Percentiles rank a stretch among this genome's conserved stretches.
These are phyloP conservation scores for Neurospora intermedia DNA, from an alignment of 495 filamentous ascomycete species.

Conservation along the genomic window DNA sequence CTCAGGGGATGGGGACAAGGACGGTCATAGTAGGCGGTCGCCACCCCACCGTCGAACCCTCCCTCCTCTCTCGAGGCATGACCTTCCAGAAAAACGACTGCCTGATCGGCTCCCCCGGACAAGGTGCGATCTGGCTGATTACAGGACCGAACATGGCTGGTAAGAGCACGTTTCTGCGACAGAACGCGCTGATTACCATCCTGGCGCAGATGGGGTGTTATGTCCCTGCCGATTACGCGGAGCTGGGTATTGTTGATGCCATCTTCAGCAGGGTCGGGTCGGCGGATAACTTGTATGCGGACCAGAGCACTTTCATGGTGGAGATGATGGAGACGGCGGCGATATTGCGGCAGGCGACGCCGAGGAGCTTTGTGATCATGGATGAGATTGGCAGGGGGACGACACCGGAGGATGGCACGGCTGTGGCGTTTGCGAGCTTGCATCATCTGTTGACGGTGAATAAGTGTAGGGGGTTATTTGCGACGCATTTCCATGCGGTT, in stretches of 20 bases:
- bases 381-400: slow-evolving; percentile 94
- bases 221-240: slow-evolving; percentile 77
- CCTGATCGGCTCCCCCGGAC: slow-evolving; percentile 46
- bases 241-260: slow-evolving; percentile 79
- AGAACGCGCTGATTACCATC: slow-evolving; percentile 88
- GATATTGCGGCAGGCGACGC: slow-evolving; percentile 56
- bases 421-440: slow-evolving; percentile 79
- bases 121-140: slow-evolving; percentile 72
- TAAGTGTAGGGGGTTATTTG: slow-evolving; percentile 72
- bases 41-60: slow-evolving; percentile 80
- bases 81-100: slow-evolving; percentile 84
- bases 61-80: slow-evolving; percentile 67
- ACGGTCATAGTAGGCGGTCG: slow-evolving; percentile 64
- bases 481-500: slow-evolving; percentile 85
- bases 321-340: slow-evolving; percentile 71
- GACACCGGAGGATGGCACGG: slow-evolving; percentile 80
- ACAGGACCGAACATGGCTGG: slow-evolving; percentile 99
- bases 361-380: slow-evolving; percentile 89
- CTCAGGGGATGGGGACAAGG: neutral
- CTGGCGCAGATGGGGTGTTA: slow-evolving; percentile 87
- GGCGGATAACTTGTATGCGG: slow-evolving; percentile 81
- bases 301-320: slow-evolving; percentile 94
- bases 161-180: slow-evolving; percentile 88
- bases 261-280: slow-evolving; percentile 89
- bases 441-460: slow-evolving; percentile 71